A percentile compares a stretch with the other conserved stretches of the same genome.
phyloP scores from a whole-genome alignment of 2,329 filamentous ascomycete genomes.

The Fusarium anthophilum region DNA sequence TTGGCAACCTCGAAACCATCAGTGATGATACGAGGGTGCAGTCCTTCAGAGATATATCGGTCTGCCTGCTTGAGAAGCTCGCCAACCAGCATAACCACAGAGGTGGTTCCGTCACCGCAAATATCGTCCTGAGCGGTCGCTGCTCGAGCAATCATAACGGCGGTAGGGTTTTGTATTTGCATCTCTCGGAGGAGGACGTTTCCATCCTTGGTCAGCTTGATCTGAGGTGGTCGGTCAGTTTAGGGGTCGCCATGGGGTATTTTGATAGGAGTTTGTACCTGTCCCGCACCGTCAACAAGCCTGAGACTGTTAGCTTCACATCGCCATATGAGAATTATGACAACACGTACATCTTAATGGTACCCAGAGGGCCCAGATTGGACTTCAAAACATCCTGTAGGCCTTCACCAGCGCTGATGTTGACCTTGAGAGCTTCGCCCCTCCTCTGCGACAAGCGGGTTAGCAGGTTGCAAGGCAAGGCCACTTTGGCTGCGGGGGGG shows the following conservation, averaged over 20 bases:
- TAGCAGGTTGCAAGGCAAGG: slow-evolving; percentile 36
- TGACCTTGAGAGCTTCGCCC: slow-evolving; percentile 95
- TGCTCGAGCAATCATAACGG: slow-evolving; percentile 83
- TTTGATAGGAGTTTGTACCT: slow-evolving; percentile 57
- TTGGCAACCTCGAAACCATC: slow-evolving; percentile 98
- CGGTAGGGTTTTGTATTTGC: slow-evolving; percentile 99
- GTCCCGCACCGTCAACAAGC: slow-evolving; percentile 75
- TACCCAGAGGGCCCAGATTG: slow-evolving; percentile 92
- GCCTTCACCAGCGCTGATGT: slow-evolving; percentile 96
- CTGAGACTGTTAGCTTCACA: slow-evolving; percentile 52
- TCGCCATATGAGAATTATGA: not conserved
- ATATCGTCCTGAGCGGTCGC: slow-evolving; percentile 99
- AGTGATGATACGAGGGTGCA: slow-evolving; percentile 95
- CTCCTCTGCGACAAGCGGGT: slow-evolving; percentile 71
- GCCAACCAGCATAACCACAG: slow-evolving; percentile 92
- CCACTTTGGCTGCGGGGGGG: slow-evolving; percentile 31
- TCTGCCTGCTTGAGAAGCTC: slow-evolving; percentile 98
- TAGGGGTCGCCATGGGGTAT: slow-evolving; percentile 42
- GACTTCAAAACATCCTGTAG: slow-evolving; percentile 94
- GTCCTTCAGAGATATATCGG: slow-evolving; percentile 93
- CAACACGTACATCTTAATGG: slow-evolving; percentile 84
- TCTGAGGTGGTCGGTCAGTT: slow-evolving; percentile 62
- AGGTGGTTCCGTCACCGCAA: slow-evolving; percentile 96
- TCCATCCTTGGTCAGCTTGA: slow-evolving; percentile 99
- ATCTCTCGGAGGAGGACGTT: slow-evolving; percentile 82